Conservation (phyloP, 139 green algal species). For the Nannochloris sp. region DNA sequence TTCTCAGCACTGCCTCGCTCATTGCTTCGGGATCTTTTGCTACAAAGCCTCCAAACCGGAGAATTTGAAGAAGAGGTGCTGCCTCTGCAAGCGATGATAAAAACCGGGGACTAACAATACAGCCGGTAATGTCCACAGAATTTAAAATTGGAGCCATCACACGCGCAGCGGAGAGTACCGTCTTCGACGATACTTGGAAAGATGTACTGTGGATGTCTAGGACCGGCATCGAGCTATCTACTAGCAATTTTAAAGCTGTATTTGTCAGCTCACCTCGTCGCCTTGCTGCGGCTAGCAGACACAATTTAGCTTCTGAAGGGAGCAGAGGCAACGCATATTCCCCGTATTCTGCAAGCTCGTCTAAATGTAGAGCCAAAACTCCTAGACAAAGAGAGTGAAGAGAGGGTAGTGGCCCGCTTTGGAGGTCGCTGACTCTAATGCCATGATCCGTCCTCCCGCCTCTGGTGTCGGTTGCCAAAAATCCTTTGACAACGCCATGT, state of each 20-base stretch:
- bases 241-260: slow-evolving; percentile 2
- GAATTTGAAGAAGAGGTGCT: slow-evolving; percentile 1
- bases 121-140: neutral
- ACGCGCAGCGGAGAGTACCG: neutral
- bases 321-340: neutral
- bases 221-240: neutral
- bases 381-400: slow-evolving; percentile 1
- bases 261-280: slow-evolving; percentile 2
- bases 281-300: slow-evolving; percentile 7
- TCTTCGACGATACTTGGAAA: neutral
- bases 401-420: neutral
- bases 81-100: slow-evolving; percentile 2
- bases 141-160: slow-evolving; percentile 1
- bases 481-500: no score
- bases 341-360: neutral
- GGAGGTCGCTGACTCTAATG: no score
- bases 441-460: no score
- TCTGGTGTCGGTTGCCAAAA: no score
- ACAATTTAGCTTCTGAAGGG: neutral
- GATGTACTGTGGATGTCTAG: slow-evolving; percentile 1
- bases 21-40: neutral
- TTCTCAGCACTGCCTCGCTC: neutral
- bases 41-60: slow-evolving; percentile 8
- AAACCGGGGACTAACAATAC: neutral
- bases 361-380: slow-evolving; percentile 6